These are phyloP conservation scores for Fusarium sp. DNA, from an alignment of 2,329 filamentous ascomycete species.

Conservation along the genomic window DNA sequence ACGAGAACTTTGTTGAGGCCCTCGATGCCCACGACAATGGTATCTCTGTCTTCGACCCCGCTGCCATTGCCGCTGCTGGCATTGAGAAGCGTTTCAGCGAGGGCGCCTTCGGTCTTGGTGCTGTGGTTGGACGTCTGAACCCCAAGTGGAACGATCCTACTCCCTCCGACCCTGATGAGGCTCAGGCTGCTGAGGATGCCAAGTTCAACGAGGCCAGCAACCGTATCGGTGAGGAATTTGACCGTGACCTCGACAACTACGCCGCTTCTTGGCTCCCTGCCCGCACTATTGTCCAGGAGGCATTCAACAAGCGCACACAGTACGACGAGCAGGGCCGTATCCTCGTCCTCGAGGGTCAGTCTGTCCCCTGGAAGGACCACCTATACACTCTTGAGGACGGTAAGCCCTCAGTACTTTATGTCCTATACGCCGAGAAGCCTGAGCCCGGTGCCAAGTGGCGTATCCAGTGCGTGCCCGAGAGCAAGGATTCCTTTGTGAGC, in stretches of 20 bases:
- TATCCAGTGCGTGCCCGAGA: slow-evolving; percentile 89
- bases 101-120: slow-evolving; percentile 85
- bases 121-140: slow-evolving; percentile 84
- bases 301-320: slow-evolving; percentile 76
- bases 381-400: slow-evolving; percentile 85
- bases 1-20: slow-evolving; percentile 93
- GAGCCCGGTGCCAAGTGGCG: slow-evolving; percentile 86
- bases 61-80: slow-evolving; percentile 74
- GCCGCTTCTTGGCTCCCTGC: slow-evolving; percentile 87
- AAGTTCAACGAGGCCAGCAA: slow-evolving; percentile 81
- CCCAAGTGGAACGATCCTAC: slow-evolving; percentile 79
- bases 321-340: slow-evolving; percentile 82
- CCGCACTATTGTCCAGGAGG: slow-evolving; percentile 79
- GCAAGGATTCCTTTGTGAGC: slow-evolving; percentile 89
- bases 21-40: slow-evolving; percentile 99
- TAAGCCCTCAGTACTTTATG: slow-evolving; percentile 77
- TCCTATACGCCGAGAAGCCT: slow-evolving; percentile 88
- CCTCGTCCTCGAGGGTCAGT: slow-evolving; percentile 80
- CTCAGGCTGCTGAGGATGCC: slow-evolving; percentile 82
- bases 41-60: slow-evolving; percentile 82
- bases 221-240: slow-evolving; percentile 91
- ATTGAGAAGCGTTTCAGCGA: slow-evolving; percentile 86
- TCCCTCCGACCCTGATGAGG: slow-evolving; percentile 62
- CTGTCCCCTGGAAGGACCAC: slow-evolving; percentile 96
- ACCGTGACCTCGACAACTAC: slow-evolving; percentile 82